Percentiles rank a stretch among this genome's conserved stretches.
phyloP scores from a whole-genome alignment of 805 yeast genomes.

The Starmerella floris region DNA sequence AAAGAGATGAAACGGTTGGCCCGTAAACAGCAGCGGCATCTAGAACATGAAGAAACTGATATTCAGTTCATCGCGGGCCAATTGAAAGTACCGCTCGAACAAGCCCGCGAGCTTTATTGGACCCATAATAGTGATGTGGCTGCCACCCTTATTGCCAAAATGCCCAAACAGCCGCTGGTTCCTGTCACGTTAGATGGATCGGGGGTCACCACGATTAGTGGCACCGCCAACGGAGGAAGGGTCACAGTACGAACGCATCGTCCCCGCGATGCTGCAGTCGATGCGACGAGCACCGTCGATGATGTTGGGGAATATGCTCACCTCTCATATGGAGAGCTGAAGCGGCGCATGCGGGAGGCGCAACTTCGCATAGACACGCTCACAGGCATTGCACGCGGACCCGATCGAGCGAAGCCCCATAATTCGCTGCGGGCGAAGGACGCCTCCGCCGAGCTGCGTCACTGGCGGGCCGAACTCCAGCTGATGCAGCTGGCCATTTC shows the following conservation, averaged over 20 bases:
- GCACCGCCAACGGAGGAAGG: background rate
- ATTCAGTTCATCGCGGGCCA: slow-evolving; percentile 1
- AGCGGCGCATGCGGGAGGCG: background rate
- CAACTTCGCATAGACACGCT: background rate
- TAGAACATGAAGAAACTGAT: slow-evolving; percentile 2
- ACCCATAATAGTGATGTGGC: slow-evolving; percentile 5
- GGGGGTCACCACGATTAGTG: background rate
- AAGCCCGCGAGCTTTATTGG: slow-evolving; percentile 12
- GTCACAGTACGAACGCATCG: background rate
- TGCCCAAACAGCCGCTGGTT: slow-evolving; percentile 1
- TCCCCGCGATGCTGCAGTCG: background rate
- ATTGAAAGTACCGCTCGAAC: background rate
- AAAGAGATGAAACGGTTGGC: background rate
- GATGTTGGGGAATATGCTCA: background rate
- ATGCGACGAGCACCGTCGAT: background rate
- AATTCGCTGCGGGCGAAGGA: background rate
- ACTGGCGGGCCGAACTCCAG: background rate
- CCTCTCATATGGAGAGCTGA: slow-evolving; percentile 2
- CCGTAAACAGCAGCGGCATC: slow-evolving; percentile 1
- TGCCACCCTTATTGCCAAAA: slow-evolving; percentile 2
- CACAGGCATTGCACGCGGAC: background rate
- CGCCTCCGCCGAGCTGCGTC: background rate
- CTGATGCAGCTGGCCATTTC: slow-evolving; percentile 6
- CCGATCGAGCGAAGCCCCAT: background rate
- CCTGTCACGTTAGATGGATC: background rate